Evolutionary conservation across 495 filamentous ascomycete genomes (phyloP).

Genomic region (Talaromyces proteolyticus): DNA sequence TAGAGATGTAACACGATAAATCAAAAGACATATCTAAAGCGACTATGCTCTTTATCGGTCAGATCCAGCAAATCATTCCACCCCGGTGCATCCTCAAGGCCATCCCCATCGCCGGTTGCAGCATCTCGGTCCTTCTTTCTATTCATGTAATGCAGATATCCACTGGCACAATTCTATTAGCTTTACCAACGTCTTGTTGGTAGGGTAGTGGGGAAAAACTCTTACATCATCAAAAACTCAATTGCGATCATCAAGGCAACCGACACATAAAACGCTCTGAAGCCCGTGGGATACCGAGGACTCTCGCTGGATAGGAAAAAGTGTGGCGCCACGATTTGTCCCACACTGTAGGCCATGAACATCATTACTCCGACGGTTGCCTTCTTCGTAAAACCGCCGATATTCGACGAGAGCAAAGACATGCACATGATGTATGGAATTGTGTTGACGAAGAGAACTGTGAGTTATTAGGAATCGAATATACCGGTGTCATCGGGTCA

Average conservation of each 20-base stretch:
- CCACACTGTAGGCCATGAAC: slow-evolving; percentile 10
- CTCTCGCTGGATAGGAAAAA: slow-evolving; percentile 18
- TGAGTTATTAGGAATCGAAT: neutral
- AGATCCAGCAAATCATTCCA: neutral
- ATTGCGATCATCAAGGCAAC: no score
- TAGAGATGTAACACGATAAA: no score
- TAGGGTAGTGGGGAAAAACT: no score
- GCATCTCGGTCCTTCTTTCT: neutral
- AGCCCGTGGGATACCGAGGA: slow-evolving; percentile 15
- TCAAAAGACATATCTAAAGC: neutral
- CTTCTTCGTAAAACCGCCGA: slow-evolving; percentile 56
- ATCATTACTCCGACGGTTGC: slow-evolving; percentile 16
- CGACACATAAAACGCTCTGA: no score
- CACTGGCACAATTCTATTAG: no score
- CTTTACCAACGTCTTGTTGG: no score
- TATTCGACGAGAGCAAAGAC: slow-evolving; percentile 41
- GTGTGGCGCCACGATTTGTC: slow-evolving; percentile 18
- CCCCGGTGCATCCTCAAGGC: neutral
- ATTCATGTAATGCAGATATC: neutral
- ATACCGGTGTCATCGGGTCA: neutral
- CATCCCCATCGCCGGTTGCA: neutral
- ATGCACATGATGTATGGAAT: slow-evolving; percentile 18
- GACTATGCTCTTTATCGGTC: neutral
- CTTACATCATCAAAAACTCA: no score
- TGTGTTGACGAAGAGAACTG: neutral